These are phyloP conservation scores for Cordyceps pruinosa DNA, from an alignment of 2,329 filamentous ascomycete genomes.

Conservation along the genomic window DNA sequence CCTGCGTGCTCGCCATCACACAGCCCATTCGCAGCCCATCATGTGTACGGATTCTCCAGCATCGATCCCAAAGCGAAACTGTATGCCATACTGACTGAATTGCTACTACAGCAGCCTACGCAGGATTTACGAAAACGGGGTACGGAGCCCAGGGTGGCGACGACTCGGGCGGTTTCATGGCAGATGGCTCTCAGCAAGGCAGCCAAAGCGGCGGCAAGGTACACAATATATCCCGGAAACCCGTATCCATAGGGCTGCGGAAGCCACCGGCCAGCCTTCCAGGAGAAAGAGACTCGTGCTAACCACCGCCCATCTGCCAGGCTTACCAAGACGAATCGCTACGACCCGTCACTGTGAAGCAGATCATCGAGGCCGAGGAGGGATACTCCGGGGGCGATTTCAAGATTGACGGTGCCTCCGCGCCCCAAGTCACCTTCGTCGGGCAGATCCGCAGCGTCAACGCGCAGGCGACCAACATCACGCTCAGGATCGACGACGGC, in stretches of 20 bases:
- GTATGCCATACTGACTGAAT: slow-evolving; percentile 5
- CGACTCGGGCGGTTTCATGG: slow-evolving; percentile 56
- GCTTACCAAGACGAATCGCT: slow-evolving; percentile 75
- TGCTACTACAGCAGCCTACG: slow-evolving; percentile 38
- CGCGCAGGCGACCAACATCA: slow-evolving; percentile 83
- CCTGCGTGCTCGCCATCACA: slow-evolving; percentile 14
- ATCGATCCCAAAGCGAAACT: background rate
- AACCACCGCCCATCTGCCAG: slow-evolving; percentile 24
- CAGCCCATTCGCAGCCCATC: slow-evolving; percentile 17
- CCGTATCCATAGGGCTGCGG: too few species aligned
- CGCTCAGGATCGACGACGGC: slow-evolving; percentile 90
- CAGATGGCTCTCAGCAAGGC: slow-evolving; percentile 52
- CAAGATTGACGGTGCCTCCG: slow-evolving; percentile 69
- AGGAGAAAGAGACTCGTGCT: background rate
- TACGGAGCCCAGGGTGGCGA: slow-evolving; percentile 52
- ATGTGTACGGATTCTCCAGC: slow-evolving; percentile 27
- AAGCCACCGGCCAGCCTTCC: too few species aligned
- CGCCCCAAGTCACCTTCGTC: slow-evolving; percentile 71
- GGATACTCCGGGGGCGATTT: slow-evolving; percentile 67
- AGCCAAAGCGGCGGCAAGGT: slow-evolving; percentile 47
- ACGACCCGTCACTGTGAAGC: slow-evolving; percentile 91
- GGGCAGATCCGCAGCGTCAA: slow-evolving; percentile 85
- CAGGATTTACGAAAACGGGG: slow-evolving; percentile 37
- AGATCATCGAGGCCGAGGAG: slow-evolving; percentile 77
- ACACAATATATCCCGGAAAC: slow-evolving; percentile 14